Evolutionary conservation across 371 early-diverging fungal genomes (phyloP), one percentile per base, ranked within the genome.

Genomic region (Mucor velutinosus): DNA sequence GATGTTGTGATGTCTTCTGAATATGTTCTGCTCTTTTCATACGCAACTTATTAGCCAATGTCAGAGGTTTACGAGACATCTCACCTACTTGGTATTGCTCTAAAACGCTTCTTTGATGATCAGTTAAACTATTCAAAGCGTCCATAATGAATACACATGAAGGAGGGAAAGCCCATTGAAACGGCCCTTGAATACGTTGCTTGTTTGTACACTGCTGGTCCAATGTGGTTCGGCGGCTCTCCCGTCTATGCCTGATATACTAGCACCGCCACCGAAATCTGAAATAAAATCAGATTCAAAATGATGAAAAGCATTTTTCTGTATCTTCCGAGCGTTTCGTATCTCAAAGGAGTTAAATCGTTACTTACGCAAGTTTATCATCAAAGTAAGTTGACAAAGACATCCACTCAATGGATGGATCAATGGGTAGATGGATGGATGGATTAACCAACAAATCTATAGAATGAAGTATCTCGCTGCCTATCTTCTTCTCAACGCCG

Each of bases 391-490:
- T 7, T 1, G 12, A 1, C 12, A 0, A 43, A 43, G 29, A 60
- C 21, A 64, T 53, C 14, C 19, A 47, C 10, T 7, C 19, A 10
- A 60, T 49, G 53, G 47, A 67, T 70, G 56, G 41, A 67, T 64
- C 32, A 59, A 72, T 58, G 64, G 64, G 61, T 67, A 60, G 56
- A 71, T 71, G 43, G 35, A 58, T 49, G 30, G 58, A 68, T 57
- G 47, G 35, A 68, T 53, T 30, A 25, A 29, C n/a, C 17, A 7
- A 33, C 35, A 41, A 10, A 23, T 57, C 14, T 14, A 39, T 49
- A 62, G 47, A 64, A 98, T 97, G 98, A 95, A 96, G 91, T 91
- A 93, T 86, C 87, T 98, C 82, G 98, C 96, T 76, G 97, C 98
- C 77, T 97, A 96, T 92, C 90, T 98, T 80, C 93, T 98, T 78